A percentile compares a stretch with the other conserved stretches of the same genome.
Evolutionary conservation across 169 alveolate species (phyloP).

Genomic region (Fabrea salina): DNA sequence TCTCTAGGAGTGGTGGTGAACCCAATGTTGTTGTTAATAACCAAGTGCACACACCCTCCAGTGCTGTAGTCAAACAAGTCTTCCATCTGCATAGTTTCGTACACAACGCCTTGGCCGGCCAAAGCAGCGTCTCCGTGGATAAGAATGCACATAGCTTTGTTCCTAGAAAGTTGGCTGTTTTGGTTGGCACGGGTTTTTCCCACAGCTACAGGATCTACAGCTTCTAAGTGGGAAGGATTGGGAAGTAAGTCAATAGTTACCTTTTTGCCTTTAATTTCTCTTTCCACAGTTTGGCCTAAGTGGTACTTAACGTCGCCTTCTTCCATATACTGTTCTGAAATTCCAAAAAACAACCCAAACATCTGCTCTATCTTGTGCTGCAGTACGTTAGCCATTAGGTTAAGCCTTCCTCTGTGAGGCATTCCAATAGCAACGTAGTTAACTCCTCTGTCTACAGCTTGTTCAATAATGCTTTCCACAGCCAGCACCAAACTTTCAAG

Average conservation of each 20-base stretch:
- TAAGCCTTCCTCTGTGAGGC: constrained; percentile 97
- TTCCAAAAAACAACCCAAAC: constrained; percentile 80
- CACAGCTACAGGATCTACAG: constrained; percentile 89
- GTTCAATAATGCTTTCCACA: constrained; percentile 66
- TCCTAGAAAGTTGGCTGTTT: constrained; percentile 30
- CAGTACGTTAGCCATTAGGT: constrained; percentile 87
- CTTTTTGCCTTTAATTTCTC: constrained; percentile 69
- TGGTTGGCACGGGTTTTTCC: constrained; percentile 92
- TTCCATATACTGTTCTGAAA: not conserved
- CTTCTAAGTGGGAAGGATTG: constrained; percentile 94
- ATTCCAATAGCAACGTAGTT: constrained; percentile 89
- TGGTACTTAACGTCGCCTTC: constrained; percentile 95
- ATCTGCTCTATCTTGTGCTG: constrained; percentile 87
- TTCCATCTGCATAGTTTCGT: constrained; percentile 91
- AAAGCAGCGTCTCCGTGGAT: constrained; percentile 96
- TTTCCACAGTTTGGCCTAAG: constrained; percentile 81
- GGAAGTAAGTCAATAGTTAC: constrained; percentile 42
- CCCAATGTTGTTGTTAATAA: constrained; percentile 94
- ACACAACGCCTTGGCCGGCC: constrained; percentile 95
- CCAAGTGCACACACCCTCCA: constrained; percentile 90
- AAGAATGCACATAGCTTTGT: constrained; percentile 81
- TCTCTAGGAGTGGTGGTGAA: constrained; percentile 93
- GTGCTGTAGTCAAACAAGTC: constrained; percentile 82
- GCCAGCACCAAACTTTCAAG: constrained; percentile 86
- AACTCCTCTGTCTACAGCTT: constrained; percentile 65